A percentile compares a stretch with the other conserved stretches of the same genome.
These are phyloP conservation scores for Blepharisma stoltei DNA, from an alignment of 73 alveolate species.

Conservation along the genomic window DNA sequence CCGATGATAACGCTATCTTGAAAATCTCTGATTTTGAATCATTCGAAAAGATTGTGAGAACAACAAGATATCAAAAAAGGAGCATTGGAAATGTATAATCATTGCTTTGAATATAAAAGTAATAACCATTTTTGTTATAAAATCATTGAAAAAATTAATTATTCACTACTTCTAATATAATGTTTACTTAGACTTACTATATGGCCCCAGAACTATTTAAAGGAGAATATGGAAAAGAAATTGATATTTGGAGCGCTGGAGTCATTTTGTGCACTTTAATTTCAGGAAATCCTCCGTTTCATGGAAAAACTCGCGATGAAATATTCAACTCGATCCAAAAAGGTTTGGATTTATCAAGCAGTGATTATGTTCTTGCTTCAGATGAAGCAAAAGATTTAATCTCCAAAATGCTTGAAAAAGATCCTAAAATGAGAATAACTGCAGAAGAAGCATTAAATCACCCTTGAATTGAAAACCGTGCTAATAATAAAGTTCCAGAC, in stretches of 20 bases:
- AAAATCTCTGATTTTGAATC: slow-evolving; percentile 88
- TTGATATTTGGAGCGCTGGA: slow-evolving; percentile 26
- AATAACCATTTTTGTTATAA: too few species aligned
- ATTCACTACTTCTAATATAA: too few species aligned
- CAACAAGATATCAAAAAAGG: too few species aligned
- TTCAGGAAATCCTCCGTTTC: slow-evolving; percentile 18
- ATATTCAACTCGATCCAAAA: slow-evolving; percentile 45
- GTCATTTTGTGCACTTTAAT: slow-evolving; percentile 15
- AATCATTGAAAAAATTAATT: too few species aligned
- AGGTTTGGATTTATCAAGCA: not conserved
- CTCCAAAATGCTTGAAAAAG: slow-evolving; percentile 42
- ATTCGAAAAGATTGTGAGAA: not conserved
- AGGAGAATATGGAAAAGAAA: not conserved
- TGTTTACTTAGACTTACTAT: not conserved
- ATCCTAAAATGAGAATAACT: slow-evolving; percentile 48
- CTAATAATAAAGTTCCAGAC: slow-evolving; percentile 36
- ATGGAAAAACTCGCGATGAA: slow-evolving; percentile 39
- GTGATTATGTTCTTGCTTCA: slow-evolving; percentile 52
- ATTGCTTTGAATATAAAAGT: too few species aligned
- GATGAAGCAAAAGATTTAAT: slow-evolving; percentile 55
- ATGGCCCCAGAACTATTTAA: slow-evolving; percentile 16
- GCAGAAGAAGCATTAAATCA: slow-evolving; percentile 46
- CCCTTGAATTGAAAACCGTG: slow-evolving; percentile 51
- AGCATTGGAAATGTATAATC: too few species aligned
- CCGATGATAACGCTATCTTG: slow-evolving; percentile 63